Percentiles rank a stretch among this genome's conserved stretches.
These are phyloP conservation scores for Phytophthora melonis DNA, from an alignment of 352 stramenopile species.

Conservation along the genomic window DNA sequence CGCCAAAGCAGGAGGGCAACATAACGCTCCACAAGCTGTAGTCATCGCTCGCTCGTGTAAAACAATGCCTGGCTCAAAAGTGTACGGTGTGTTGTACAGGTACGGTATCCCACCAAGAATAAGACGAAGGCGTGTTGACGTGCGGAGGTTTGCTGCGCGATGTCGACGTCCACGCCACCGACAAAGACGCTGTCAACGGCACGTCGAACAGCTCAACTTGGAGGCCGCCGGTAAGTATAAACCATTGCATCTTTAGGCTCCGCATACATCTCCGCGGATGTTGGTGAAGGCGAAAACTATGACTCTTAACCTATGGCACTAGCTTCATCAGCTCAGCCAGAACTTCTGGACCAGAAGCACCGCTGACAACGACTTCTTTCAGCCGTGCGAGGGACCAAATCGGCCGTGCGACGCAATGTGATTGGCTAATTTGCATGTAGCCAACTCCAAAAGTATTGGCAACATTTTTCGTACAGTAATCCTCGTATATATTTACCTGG, in stretches of 20 bases:
- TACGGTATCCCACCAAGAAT: neutral
- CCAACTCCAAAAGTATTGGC: neutral
- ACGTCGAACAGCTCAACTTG: no score
- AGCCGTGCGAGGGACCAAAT: neutral
- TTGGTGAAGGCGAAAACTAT: no score
- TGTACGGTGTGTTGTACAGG: neutral
- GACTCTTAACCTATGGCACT: no score
- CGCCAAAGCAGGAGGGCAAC: slow-evolving; percentile 9
- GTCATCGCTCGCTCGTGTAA: neutral
- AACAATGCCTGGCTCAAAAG: neutral
- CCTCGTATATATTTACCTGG: no score
- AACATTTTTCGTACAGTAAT: neutral
- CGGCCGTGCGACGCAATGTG: neutral
- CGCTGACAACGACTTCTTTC: neutral
- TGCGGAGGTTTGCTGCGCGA: neutral
- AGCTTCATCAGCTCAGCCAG: no score
- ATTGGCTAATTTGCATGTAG: neutral
- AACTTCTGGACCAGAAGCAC: no score
- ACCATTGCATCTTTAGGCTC: no score
- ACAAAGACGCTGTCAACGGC: neutral
- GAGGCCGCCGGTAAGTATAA: no score
- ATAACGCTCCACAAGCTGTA: neutral
- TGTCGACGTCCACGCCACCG: neutral
- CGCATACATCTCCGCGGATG: no score
- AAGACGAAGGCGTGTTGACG: neutral